phyloP scores from a whole-genome alignment of 2,329 filamentous ascomycete species.

The Aspergillus sp. region DNA sequence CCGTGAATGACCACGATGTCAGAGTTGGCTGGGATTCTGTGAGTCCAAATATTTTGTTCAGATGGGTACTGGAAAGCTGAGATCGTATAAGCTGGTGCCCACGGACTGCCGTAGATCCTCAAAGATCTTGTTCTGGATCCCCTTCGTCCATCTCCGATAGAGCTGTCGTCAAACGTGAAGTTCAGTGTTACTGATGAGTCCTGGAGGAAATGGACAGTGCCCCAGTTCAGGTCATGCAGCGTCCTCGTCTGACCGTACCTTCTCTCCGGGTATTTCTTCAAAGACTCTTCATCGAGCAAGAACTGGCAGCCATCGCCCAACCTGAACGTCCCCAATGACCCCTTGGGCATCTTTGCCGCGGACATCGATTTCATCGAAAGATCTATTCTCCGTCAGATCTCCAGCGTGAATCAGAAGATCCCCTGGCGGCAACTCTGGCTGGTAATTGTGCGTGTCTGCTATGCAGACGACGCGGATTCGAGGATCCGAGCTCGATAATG shows the following conservation, averaged over 20 bases:
- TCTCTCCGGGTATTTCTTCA: not conserved
- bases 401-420: constrained; percentile 36
- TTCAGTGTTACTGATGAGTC: constrained; percentile 51
- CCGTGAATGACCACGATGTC: constrained; percentile 71
- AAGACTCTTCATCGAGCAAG: constrained; percentile 59
- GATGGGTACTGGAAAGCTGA: constrained; percentile 67
- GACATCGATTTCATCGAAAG: constrained; percentile 61
- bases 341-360: too few species aligned
- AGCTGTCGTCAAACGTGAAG: constrained; percentile 45
- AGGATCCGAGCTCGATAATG: not conserved
- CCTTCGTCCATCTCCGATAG: constrained; percentile 34
- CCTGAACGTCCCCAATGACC: too few species aligned
- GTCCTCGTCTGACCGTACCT: constrained; percentile 12
- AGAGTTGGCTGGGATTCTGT: constrained; percentile 55
- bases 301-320: too few species aligned
- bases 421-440: constrained; percentile 18
- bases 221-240: constrained; percentile 48
- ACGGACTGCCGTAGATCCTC: constrained; percentile 62
- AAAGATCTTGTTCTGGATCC: not conserved
- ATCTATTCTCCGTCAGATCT: constrained; percentile 51
- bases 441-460: constrained; percentile 22
- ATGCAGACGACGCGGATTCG: constrained; percentile 13
- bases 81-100: constrained; percentile 61
- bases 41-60: constrained; percentile 55
- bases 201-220: constrained; percentile 61